Percentiles rank a stretch among this genome's conserved stretches.
phyloP scores from a whole-genome alignment of 371 early-diverging fungal genomes.

The Rhizomucor pusillus region DNA sequence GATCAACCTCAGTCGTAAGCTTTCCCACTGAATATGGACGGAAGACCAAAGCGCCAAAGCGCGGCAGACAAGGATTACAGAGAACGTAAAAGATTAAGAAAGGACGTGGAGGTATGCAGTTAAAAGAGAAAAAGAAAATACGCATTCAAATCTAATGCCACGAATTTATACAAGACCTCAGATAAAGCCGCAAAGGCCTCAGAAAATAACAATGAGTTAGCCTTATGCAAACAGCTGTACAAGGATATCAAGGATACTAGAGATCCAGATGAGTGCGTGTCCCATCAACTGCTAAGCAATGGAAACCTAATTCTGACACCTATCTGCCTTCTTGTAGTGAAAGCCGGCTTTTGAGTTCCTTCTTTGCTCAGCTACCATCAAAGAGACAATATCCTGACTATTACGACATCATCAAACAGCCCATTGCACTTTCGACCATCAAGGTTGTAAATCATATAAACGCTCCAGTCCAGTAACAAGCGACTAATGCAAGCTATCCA shows the following conservation, averaged over 20 bases:
- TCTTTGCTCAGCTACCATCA: slow-evolving; percentile 79
- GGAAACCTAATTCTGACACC: neutral
- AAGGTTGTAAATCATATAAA: slow-evolving; percentile 25
- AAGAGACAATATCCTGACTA: slow-evolving; percentile 85
- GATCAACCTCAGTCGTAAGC: neutral
- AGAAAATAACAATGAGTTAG: neutral
- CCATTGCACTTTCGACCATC: slow-evolving; percentile 78
- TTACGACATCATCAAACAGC: slow-evolving; percentile 80
- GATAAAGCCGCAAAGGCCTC: neutral
- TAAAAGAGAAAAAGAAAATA: neutral
- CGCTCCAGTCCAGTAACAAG: no score
- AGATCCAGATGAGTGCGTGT: slow-evolving; percentile 41
- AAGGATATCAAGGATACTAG: slow-evolving; percentile 26
- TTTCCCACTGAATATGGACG: slow-evolving; percentile 1
- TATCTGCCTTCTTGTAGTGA: neutral
- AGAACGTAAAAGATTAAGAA: slow-evolving; percentile 13
- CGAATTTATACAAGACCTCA: neutral
- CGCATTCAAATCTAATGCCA: neutral
- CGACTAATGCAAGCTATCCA: neutral
- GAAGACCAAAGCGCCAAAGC: slow-evolving; percentile 16
- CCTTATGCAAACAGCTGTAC: slow-evolving; percentile 21
- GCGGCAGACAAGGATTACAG: slow-evolving; percentile 16
- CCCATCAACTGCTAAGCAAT: neutral
- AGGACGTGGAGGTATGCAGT: slow-evolving; percentile 4
- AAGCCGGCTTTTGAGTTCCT: slow-evolving; percentile 54